Evolutionary conservation across 768 basidiomycete genomes (phyloP).

Genomic region (Daedaleopsis sinensis): DNA sequence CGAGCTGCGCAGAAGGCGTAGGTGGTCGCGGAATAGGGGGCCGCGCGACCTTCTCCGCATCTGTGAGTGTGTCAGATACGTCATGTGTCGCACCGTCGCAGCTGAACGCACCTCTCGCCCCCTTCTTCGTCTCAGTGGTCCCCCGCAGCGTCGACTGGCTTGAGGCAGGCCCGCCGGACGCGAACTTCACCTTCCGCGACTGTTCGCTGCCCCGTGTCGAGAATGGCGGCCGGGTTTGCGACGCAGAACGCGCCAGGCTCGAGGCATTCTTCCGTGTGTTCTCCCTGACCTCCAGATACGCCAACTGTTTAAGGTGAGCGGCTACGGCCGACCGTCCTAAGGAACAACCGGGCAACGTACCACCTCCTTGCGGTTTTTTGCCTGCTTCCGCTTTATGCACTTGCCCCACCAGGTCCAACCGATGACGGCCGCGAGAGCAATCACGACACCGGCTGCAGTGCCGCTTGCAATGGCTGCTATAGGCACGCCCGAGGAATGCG

Average conservation of each 20-base stretch:
- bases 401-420: constrained; percentile 53
- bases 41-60: constrained; percentile 6
- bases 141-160: constrained; percentile 18
- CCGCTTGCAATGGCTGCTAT: constrained; percentile 56
- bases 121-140: constrained; percentile 1
- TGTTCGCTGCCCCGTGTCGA: constrained; percentile 23
- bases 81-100: not conserved
- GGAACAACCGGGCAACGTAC: constrained; percentile 24
- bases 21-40: not conserved
- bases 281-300: constrained; percentile 33
- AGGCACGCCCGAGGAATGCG: constrained; percentile 35
- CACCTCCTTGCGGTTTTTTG: constrained; percentile 33
- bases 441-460: constrained; percentile 45
- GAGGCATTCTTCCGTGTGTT: constrained; percentile 48
- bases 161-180: constrained; percentile 16
- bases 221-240: constrained; percentile 33
- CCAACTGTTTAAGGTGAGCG: constrained; percentile 22
- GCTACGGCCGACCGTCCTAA: not conserved
- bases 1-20: not conserved
- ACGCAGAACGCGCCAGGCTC: constrained; percentile 14
- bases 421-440: constrained; percentile 46
- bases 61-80: not conserved
- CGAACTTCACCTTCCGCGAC: constrained; percentile 47
- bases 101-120: not conserved
- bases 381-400: constrained; percentile 40